phyloP scores from a whole-genome alignment of 1,284 basidiomycete genomes.

The Trametes hirsuta region DNA sequence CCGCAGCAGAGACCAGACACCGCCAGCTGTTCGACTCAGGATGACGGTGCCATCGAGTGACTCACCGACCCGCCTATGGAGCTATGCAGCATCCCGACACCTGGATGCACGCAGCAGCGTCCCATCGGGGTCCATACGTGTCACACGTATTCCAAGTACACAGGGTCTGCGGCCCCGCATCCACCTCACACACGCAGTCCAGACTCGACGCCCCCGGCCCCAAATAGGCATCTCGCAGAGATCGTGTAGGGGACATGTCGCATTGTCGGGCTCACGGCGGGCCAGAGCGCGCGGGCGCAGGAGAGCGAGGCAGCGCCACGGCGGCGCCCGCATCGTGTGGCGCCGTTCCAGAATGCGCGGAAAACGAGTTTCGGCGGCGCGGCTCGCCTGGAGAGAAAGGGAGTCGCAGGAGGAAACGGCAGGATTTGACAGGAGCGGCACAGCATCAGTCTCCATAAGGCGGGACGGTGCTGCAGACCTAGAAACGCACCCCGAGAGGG shows the following conservation, averaged over 20 bases:
- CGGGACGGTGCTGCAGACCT: background rate
- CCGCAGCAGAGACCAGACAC: background rate
- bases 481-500: background rate
- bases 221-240: too few species aligned
- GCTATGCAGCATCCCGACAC: background rate
- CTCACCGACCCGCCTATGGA: background rate
- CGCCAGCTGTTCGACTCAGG: slow-evolving; percentile 12
- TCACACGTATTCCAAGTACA: slow-evolving; percentile 2
- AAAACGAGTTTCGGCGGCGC: too few species aligned
- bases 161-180: background rate
- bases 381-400: background rate
- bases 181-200: background rate
- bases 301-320: background rate
- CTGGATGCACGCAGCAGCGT: background rate
- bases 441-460: background rate
- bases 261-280: background rate
- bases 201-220: too few species aligned
- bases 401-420: background rate
- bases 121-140: background rate
- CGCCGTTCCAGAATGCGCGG: background rate
- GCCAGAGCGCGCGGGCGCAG: background rate
- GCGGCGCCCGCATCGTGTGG: background rate
- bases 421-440: background rate
- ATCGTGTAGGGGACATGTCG: background rate
- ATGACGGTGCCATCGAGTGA: background rate